Percentiles rank a stretch among this genome's conserved stretches.
phyloP scores from a whole-genome alignment of 345 rosid genomes.

The Dipteronia dyeriana region DNA sequence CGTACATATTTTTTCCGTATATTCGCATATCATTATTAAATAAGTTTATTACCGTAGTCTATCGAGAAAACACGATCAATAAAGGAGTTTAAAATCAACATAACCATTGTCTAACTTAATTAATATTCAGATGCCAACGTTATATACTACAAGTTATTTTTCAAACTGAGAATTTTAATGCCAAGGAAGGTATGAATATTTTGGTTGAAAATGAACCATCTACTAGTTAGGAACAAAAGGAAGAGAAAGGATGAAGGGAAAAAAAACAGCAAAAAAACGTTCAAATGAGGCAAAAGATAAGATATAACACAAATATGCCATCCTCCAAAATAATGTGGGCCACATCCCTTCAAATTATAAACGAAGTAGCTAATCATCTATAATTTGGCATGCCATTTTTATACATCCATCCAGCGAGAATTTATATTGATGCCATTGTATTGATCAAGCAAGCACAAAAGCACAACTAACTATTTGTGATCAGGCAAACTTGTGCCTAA shows the following conservation, averaged over 20 bases:
- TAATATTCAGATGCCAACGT: neutral
- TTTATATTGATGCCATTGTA: neutral
- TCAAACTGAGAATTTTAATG: neutral
- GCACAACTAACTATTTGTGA: neutral
- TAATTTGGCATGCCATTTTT: neutral
- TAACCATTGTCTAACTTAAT: neutral
- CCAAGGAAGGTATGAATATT: neutral
- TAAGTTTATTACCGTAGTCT: no score
- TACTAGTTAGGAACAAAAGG: neutral
- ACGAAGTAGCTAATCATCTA: neutral
- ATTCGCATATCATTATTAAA: no score
- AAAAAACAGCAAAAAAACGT: neutral
- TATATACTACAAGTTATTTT: constrained; percentile 1
- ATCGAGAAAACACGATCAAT: no score
- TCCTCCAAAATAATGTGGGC: neutral
- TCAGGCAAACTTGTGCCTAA: neutral
- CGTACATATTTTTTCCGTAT: no score
- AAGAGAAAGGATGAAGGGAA: neutral
- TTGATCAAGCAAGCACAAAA: neutral
- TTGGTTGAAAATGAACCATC: neutral
- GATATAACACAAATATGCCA: neutral
- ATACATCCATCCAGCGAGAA: neutral
- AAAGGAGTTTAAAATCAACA: no score
- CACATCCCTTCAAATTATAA: neutral
- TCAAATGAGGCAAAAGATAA: neutral